A percentile compares a stretch with the other conserved stretches of the same genome.
phyloP scores from a whole-genome alignment of 192 early-diverging fungal genomes.

The Haplosporangium gracile region DNA sequence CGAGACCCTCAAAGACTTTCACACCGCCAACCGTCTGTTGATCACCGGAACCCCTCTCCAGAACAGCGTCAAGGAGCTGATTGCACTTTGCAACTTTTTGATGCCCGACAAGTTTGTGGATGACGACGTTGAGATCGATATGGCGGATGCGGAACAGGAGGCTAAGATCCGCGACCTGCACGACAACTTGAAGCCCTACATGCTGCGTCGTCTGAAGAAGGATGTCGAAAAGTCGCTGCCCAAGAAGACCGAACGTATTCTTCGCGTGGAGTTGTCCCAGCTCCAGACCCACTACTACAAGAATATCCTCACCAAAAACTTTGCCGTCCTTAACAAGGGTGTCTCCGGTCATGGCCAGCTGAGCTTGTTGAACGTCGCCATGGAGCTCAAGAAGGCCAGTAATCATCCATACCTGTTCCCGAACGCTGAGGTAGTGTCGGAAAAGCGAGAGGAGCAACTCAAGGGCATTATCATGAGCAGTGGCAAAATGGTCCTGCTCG shows the following conservation, averaged over 20 bases:
- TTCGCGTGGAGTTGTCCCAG: slow-evolving; percentile 92
- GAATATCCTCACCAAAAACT: slow-evolving; percentile 95
- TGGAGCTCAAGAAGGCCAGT: slow-evolving; percentile 96
- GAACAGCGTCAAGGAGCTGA: slow-evolving; percentile 95
- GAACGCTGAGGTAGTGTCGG: slow-evolving; percentile 74
- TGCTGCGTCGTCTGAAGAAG: slow-evolving; percentile 97
- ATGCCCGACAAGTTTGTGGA: slow-evolving; percentile 91
- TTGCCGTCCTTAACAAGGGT: slow-evolving; percentile 84
- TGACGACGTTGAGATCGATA: slow-evolving; percentile 85
- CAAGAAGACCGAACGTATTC: slow-evolving; percentile 94
- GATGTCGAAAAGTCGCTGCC: slow-evolving; percentile 98
- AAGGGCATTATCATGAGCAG: slow-evolving; percentile 89
- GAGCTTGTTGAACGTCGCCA: slow-evolving; percentile 93
- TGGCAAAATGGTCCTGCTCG: slow-evolving; percentile 98
- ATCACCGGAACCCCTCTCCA: slow-evolving; percentile 99
- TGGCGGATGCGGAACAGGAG: slow-evolving; percentile 78
- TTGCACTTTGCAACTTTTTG: slow-evolving; percentile 92
- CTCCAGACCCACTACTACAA: slow-evolving; percentile 96
- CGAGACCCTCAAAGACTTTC: slow-evolving; percentile 89
- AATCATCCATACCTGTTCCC: slow-evolving; percentile 97
- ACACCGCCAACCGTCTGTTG: slow-evolving; percentile 90
- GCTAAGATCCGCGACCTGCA: slow-evolving; percentile 91
- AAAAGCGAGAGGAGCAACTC: slow-evolving; percentile 78
- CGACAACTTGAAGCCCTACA: slow-evolving; percentile 84
- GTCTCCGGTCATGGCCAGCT: slow-evolving; percentile 74